These are phyloP conservation scores for Cucumis melo DNA, from an alignment of 306 rosid genomes.

Conservation along the genomic window DNA sequence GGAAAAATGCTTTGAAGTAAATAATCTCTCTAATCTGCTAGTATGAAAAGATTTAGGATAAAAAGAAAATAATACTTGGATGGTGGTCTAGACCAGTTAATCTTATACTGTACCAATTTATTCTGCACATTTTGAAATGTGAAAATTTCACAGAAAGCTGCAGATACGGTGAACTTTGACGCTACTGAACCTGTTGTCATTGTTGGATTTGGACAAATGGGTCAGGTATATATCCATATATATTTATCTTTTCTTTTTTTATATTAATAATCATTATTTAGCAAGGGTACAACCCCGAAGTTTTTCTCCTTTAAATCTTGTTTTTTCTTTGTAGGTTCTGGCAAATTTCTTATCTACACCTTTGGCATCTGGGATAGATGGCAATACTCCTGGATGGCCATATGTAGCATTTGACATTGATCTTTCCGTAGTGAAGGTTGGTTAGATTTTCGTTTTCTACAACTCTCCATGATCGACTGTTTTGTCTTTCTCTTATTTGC, in stretches of 20 bases:
- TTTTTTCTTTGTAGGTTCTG: constrained; percentile 47
- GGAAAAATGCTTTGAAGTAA: not conserved
- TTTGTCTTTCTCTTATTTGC: not conserved
- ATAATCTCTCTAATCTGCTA: not conserved
- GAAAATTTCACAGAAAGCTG: constrained; percentile 34
- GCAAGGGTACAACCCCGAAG: not conserved
- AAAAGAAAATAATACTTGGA: constrained; percentile 7
- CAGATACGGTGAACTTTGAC: constrained; percentile 42
- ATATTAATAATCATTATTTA: constrained; percentile 9
- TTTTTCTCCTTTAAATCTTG: not conserved
- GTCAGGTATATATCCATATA: constrained; percentile 48
- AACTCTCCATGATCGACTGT: not conserved
- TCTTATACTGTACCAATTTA: not conserved
- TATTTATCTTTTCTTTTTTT: not conserved
- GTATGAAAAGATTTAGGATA: not conserved
- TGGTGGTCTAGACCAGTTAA: not conserved
- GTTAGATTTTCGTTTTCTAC: constrained; percentile 2
- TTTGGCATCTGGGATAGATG: constrained; percentile 59
- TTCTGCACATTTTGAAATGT: constrained; percentile 12
- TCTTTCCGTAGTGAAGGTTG: constrained; percentile 76
- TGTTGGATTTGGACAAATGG: constrained; percentile 98
- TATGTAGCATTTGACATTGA: constrained; percentile 86
- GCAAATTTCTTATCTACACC: constrained; percentile 85
- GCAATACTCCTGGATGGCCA: constrained; percentile 45
- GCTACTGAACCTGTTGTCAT: constrained; percentile 78